These are phyloP conservation scores for Tricholoma matsutake DNA, from an alignment of 768 basidiomycete species.

Conservation along the genomic window DNA sequence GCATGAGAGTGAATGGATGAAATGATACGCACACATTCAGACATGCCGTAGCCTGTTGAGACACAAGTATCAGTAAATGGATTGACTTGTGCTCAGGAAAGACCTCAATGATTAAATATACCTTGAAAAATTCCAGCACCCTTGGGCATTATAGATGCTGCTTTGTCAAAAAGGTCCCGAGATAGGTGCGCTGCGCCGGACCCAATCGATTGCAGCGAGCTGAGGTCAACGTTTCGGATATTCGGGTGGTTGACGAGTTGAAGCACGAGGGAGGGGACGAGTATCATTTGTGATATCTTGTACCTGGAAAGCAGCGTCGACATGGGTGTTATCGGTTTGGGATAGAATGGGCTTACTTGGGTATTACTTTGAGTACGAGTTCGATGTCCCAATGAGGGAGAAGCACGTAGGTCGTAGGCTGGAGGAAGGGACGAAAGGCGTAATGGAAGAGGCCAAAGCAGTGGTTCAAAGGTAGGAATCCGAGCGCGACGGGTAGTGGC, in stretches of 20 bases:
- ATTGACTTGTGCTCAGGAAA: neutral
- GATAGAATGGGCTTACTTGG: conserved; percentile 45
- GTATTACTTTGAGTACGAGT: conserved; percentile 46
- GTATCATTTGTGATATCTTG: conserved; percentile 42
- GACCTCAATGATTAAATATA: conserved; percentile 19
- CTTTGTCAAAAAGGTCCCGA: conserved; percentile 42
- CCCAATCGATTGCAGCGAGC: conserved; percentile 39
- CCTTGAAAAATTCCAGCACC: conserved; percentile 43
- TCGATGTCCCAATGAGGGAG: conserved; percentile 62
- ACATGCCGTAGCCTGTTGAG: conserved; percentile 66
- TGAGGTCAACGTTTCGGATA: conserved; percentile 49
- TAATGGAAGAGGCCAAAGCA: conserved; percentile 57
- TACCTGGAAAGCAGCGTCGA: conserved; percentile 37
- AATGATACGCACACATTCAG: conserved; percentile 50
- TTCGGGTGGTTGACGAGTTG: conserved; percentile 60
- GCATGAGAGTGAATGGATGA: neutral
- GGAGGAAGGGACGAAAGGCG: conserved; percentile 45
- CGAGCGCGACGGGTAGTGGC: conserved; percentile 48
- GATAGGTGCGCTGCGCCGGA: conserved; percentile 72
- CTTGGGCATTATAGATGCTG: conserved; percentile 34
- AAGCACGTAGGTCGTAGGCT: conserved; percentile 47
- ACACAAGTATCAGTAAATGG: neutral
- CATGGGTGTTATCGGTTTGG: neutral
- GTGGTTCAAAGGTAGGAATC: conserved; percentile 68
- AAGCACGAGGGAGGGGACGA: conserved; percentile 65